Base-by-base conservation (phyloP, 2,329 filamentous ascomycete species). In the Pyrenochaeta sp. region DNA sequence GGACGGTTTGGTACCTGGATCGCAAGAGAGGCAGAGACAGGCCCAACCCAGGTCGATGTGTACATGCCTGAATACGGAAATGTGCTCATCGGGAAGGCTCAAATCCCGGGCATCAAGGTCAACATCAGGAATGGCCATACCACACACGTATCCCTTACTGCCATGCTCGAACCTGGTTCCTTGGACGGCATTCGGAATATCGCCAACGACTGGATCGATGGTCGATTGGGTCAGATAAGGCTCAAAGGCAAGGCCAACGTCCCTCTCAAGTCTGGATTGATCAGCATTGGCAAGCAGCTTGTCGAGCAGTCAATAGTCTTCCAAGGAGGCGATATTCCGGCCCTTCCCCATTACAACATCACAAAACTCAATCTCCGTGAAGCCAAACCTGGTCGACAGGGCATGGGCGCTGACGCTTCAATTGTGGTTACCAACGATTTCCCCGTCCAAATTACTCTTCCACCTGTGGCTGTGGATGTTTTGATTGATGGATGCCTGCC, bases 171-270 rank as follows among this genome's bases (percentile, higher is more conserved):
- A 24, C 87, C 90, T 18, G 92, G 91, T 20, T 83, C 91, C 60
- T 76, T 89, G 10, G 84, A 91, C 41, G 87, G 86, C 5, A 84
- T 96, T 57, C 86, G 89, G 47, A 81, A 81, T 46, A 81, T 97
- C 51, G 90, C 89, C 32, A 90, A 94, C 67, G 88, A 96, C 69
- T 97, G 90, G 86, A 75, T 99, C 48, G 85, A 89, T 40, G 91
- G 92, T 26, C 86, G 84, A 40, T 76, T 97, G 44, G 81, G 84
- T 8, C 78, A 81, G 43, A 74, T 99, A 44, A 83, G 81, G 48
- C 76, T 97, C 10, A 79, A 85, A 41, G 93, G 88, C 29, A 87
- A 86, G 61, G 86, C 90, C 18, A 76, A 86, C 26, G 77, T 97
- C 24, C 79, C 80, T 21, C 73, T 97, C 42, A 90, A 85, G 68